These are phyloP conservation scores for Lipomyces anomalus DNA, from an alignment of 805 yeast genomes.

Conservation along the genomic window DNA sequence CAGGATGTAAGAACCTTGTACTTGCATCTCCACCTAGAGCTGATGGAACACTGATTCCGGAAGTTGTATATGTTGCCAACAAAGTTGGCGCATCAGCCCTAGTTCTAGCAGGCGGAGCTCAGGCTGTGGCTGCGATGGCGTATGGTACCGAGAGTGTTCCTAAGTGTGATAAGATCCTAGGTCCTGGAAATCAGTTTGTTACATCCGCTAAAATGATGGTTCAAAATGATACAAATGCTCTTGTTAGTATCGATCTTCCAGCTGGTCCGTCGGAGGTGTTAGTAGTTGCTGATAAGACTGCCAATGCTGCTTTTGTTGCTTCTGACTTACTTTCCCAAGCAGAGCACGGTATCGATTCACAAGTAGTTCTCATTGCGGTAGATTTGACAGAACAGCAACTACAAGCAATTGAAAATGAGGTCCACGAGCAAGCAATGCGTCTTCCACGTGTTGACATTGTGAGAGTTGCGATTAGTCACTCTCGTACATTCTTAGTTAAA, in stretches of 20 bases:
- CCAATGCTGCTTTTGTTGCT: slow-evolving; percentile 97
- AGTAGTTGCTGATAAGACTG: slow-evolving; percentile 79
- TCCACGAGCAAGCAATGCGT: slow-evolving; percentile 71
- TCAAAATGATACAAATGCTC: slow-evolving; percentile 89
- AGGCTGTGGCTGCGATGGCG: slow-evolving; percentile 98
- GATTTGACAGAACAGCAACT: slow-evolving; percentile 56
- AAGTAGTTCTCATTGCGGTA: slow-evolving; percentile 86
- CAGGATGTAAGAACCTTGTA: slow-evolving; percentile 88
- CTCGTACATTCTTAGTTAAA: slow-evolving; percentile 67
- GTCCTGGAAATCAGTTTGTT: slow-evolving; percentile 99
- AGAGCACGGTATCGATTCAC: slow-evolving; percentile 98
- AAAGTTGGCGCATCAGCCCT: slow-evolving; percentile 88
- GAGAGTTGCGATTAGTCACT: slow-evolving; percentile 85
- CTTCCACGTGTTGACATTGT: slow-evolving; percentile 93
- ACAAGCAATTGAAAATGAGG: slow-evolving; percentile 69
- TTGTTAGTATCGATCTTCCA: slow-evolving; percentile 98
- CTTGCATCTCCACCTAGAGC: slow-evolving; percentile 94
- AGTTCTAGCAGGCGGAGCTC: slow-evolving; percentile 98
- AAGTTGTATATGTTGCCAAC: slow-evolving; percentile 94
- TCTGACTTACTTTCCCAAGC: slow-evolving; percentile 95
- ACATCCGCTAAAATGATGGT: slow-evolving; percentile 99
- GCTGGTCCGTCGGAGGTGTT: slow-evolving; percentile 99
- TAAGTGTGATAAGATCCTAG: slow-evolving; percentile 93
- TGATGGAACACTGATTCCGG: slow-evolving; percentile 92
- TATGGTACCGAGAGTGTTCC: slow-evolving; percentile 92